A percentile compares a stretch with the other conserved stretches of the same genome.
Conservation (phyloP, 768 basidiomycete genomes). For the Suillus bovinus region DNA sequence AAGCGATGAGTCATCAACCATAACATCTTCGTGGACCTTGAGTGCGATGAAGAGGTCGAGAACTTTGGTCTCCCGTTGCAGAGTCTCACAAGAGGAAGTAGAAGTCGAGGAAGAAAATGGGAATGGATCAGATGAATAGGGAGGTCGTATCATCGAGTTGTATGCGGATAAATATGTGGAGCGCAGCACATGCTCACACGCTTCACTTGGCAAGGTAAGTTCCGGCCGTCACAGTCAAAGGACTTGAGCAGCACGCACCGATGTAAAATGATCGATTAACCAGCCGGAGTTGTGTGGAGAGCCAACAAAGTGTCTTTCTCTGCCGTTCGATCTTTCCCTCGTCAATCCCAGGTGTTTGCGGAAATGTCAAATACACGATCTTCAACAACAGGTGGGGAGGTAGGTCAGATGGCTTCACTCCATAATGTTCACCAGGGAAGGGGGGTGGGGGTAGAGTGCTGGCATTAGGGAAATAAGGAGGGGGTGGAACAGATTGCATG, state of each 20-base stretch:
- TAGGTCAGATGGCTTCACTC: slow-evolving; percentile 35
- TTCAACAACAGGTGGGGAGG: slow-evolving; percentile 69
- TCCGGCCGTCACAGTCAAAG: neutral
- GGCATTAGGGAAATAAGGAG: slow-evolving; percentile 35
- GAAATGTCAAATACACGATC: slow-evolving; percentile 67
- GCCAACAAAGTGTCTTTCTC: slow-evolving; percentile 72
- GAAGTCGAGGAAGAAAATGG: slow-evolving; percentile 43
- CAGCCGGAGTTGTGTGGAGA: slow-evolving; percentile 58
- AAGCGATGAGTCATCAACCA: slow-evolving; percentile 70
- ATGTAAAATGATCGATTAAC: slow-evolving; percentile 69
- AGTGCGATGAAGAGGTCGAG: slow-evolving; percentile 81
- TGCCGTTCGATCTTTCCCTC: slow-evolving; percentile 48
- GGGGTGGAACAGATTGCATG: slow-evolving; percentile 33
- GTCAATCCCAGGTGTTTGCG: slow-evolving; percentile 43
- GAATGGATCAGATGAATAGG: slow-evolving; percentile 81
- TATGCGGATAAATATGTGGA: slow-evolving; percentile 74
- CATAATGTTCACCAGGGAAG: slow-evolving; percentile 26
- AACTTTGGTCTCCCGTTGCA: slow-evolving; percentile 72
- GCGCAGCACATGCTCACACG: slow-evolving; percentile 81
- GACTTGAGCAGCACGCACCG: slow-evolving; percentile 38
- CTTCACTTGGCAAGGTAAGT: slow-evolving; percentile 30
- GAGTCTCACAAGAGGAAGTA: slow-evolving; percentile 30
- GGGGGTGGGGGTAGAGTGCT: slow-evolving; percentile 34
- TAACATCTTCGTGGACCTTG: slow-evolving; percentile 78
- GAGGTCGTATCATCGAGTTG: slow-evolving; percentile 55